A percentile compares a stretch with the other conserved stretches of the same genome.
Evolutionary conservation across 2,329 filamentous ascomycete species (phyloP).

Genomic region (Grosmannia penicillata): DNA sequence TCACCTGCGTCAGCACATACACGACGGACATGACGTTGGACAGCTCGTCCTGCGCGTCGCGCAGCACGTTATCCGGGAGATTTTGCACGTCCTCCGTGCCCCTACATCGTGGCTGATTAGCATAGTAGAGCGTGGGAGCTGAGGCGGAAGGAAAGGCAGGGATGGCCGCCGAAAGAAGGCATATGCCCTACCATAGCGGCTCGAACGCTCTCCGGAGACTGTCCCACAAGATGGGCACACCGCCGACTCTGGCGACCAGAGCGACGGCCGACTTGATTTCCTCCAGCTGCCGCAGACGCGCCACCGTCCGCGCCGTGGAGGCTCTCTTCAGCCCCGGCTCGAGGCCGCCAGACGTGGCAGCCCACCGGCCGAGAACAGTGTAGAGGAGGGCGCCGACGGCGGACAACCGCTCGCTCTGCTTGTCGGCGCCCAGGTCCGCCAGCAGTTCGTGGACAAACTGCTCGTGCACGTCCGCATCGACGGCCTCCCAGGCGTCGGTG

Average conservation of each 20-base stretch:
- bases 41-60: slow-evolving; percentile 34
- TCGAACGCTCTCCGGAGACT: slow-evolving; percentile 34
- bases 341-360: slow-evolving; percentile 42
- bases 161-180: slow-evolving; percentile 10
- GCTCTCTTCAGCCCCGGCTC: slow-evolving; percentile 18
- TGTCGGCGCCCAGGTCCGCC: slow-evolving; percentile 23
- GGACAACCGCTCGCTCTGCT: slow-evolving; percentile 25
- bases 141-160: background rate
- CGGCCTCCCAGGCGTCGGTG: slow-evolving; percentile 45
- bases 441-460: slow-evolving; percentile 44
- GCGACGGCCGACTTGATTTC: slow-evolving; percentile 41
- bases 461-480: slow-evolving; percentile 36
- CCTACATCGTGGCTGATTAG: slow-evolving; percentile 20
- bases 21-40: slow-evolving; percentile 14
- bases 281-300: slow-evolving; percentile 40
- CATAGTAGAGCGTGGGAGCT: background rate
- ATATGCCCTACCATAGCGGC: slow-evolving; percentile 31
- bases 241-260: slow-evolving; percentile 34
- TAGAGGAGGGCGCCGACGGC: slow-evolving; percentile 45
- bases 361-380: slow-evolving; percentile 55
- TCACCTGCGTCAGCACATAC: slow-evolving; percentile 33
- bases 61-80: slow-evolving; percentile 22
- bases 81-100: slow-evolving; percentile 28
- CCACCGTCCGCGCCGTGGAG: slow-evolving; percentile 30
- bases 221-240: slow-evolving; percentile 35